A percentile compares a stretch with the other conserved stretches of the same genome.
These are phyloP conservation scores for Carex kokanica DNA, from an alignment of 176 grass and related monocot species.

Conservation along the genomic window DNA sequence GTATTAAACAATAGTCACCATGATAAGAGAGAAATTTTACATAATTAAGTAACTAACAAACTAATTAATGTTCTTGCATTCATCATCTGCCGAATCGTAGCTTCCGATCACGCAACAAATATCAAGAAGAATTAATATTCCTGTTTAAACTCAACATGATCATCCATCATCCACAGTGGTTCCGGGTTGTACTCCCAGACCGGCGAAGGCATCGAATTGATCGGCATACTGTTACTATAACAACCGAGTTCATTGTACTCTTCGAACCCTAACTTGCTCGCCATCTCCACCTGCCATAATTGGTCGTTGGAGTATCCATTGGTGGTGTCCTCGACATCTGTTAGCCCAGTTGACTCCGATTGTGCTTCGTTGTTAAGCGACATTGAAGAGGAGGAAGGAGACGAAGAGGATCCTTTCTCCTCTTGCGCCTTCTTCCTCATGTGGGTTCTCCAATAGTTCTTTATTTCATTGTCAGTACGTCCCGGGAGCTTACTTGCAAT, in stretches of 20 bases:
- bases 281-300: constrained; percentile 35
- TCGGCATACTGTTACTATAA: not conserved
- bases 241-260: constrained; percentile 22
- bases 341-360: not conserved
- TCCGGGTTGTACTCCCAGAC: constrained; percentile 49
- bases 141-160: constrained; percentile 32
- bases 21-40: constrained; percentile 10
- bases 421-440: constrained; percentile 43
- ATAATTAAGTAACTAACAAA: constrained; percentile 25
- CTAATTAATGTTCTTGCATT: constrained; percentile 18
- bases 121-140: not conserved
- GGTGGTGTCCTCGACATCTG: not conserved
- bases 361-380: constrained; percentile 22
- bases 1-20: constrained; percentile 7
- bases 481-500: constrained; percentile 54
- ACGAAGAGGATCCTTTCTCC: constrained; percentile 18
- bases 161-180: constrained; percentile 46
- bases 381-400: constrained; percentile 13
- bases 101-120: not conserved
- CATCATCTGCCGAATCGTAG: not conserved
- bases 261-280: constrained; percentile 11
- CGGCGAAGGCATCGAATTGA: constrained; percentile 34
- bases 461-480: constrained; percentile 75
- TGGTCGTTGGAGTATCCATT: constrained; percentile 19
- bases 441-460: constrained; percentile 73